Percentiles rank a stretch among this genome's conserved stretches.
Evolutionary conservation across 352 stramenopile species (phyloP).

Genomic region (Phytophthora chlamydospora): DNA sequence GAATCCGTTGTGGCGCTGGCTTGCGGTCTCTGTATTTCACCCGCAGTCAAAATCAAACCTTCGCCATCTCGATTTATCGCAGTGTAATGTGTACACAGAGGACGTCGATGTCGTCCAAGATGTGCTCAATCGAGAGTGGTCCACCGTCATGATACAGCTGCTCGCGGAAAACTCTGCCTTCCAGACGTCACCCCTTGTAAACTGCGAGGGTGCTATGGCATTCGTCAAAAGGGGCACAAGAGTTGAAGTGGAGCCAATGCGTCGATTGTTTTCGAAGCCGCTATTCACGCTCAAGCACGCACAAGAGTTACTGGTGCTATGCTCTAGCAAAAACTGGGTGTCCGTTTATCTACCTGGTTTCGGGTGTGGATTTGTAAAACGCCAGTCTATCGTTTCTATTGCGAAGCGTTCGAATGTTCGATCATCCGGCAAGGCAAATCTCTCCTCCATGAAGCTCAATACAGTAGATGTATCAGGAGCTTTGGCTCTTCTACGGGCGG

Average conservation of each 20-base stretch:
- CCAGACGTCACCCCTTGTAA: background rate
- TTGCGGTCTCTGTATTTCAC: constrained; percentile 31
- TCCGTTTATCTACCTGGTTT: constrained; percentile 29
- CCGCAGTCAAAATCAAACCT: constrained; percentile 12
- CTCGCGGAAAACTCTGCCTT: background rate
- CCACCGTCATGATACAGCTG: constrained; percentile 11
- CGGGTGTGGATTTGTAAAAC: constrained; percentile 27
- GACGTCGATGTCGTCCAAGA: constrained; percentile 12
- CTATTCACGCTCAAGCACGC: constrained; percentile 10
- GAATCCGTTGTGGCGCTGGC: constrained; percentile 22
- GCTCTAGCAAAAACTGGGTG: constrained; percentile 17
- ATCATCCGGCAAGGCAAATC: background rate
- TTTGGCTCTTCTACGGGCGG: constrained; percentile 15
- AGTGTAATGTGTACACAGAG: constrained; percentile 18
- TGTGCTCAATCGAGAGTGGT: constrained; percentile 19
- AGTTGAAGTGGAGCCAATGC: constrained; percentile 21
- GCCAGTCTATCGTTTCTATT: constrained; percentile 14
- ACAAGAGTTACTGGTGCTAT: constrained; percentile 15
- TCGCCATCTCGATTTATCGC: constrained; percentile 20
- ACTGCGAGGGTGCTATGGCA: background rate
- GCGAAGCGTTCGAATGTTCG: background rate
- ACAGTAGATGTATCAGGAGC: constrained; percentile 19
- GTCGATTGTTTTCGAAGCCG: constrained; percentile 24
- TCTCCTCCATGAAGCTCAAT: constrained; percentile 22
- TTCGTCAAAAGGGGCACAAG: constrained; percentile 16